These are phyloP conservation scores for Pulveroboletus sp. DNA, from an alignment of 768 basidiomycete genomes.

Conservation along the genomic window DNA sequence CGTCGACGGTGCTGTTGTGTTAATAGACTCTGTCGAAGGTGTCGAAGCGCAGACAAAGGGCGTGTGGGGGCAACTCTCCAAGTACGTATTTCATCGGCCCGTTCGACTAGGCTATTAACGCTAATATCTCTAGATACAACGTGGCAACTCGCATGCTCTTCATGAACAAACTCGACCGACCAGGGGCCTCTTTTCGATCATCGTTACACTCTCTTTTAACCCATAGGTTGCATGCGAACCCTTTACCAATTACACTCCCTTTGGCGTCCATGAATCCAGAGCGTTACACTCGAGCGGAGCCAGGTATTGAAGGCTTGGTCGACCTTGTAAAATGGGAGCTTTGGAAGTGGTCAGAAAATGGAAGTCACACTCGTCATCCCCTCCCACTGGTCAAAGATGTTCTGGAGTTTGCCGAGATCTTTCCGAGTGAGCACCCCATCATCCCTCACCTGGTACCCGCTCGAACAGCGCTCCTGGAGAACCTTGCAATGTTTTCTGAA, in stretches of 20 bases:
- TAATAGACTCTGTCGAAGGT: slow-evolving; percentile 89
- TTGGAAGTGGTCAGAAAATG: slow-evolving; percentile 68
- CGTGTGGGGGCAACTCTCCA: slow-evolving; percentile 84
- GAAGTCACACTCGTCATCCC: slow-evolving; percentile 37
- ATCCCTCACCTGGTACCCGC: slow-evolving; percentile 64
- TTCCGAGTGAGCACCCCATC: slow-evolving; percentile 65
- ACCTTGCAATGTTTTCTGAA: slow-evolving; percentile 77
- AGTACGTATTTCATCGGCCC: slow-evolving; percentile 46
- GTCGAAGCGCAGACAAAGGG: slow-evolving; percentile 89
- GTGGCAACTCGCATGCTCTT: slow-evolving; percentile 78
- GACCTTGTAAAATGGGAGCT: slow-evolving; percentile 84
- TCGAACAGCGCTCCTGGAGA: slow-evolving; percentile 70
- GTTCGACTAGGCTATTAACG: neutral
- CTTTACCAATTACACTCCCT: slow-evolving; percentile 67
- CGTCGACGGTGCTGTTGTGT: slow-evolving; percentile 83
- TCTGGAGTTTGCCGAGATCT: slow-evolving; percentile 39
- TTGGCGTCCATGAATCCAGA: slow-evolving; percentile 70
- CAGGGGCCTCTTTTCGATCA: slow-evolving; percentile 75
- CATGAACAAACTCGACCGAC: slow-evolving; percentile 84
- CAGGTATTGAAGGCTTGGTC: slow-evolving; percentile 81
- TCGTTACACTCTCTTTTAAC: slow-evolving; percentile 70
- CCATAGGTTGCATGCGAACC: slow-evolving; percentile 75
- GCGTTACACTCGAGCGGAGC: slow-evolving; percentile 70
- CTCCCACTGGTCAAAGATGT: slow-evolving; percentile 53
- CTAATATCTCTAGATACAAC: slow-evolving; percentile 54